phyloP scores from a whole-genome alignment of 176 grass and related monocot genomes.

The Stipa capillata region DNA sequence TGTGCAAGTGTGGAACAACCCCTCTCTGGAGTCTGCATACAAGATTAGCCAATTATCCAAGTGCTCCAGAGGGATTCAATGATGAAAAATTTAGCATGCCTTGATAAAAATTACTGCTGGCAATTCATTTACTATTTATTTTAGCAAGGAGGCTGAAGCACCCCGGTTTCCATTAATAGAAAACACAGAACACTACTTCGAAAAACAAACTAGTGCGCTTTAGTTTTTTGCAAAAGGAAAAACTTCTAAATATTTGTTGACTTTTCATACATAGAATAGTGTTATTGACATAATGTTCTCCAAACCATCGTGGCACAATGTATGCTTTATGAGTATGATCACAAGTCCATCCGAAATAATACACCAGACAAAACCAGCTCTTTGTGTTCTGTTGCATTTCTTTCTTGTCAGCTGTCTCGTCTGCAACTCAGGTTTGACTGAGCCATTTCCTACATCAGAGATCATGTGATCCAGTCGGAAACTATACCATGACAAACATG shows the following conservation, averaged over 20 bases:
- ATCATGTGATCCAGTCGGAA: background rate
- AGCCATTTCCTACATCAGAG: background rate
- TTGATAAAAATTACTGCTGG: background rate
- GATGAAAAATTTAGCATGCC: background rate
- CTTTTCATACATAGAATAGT: background rate
- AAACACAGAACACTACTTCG: background rate
- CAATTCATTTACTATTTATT: background rate
- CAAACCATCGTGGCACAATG: background rate
- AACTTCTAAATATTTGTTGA: background rate
- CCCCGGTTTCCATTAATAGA: background rate
- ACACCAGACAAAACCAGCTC: background rate
- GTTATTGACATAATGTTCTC: background rate
- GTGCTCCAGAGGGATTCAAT: background rate
- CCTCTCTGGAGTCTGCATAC: background rate
- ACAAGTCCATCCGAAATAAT: background rate
- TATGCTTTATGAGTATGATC: background rate
- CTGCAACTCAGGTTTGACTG: background rate
- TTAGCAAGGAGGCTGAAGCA: background rate
- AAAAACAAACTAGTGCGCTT: background rate
- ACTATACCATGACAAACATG: background rate
- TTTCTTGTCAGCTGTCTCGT: background rate
- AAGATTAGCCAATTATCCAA: background rate
- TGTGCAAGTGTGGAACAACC: background rate
- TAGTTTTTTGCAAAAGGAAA: background rate
- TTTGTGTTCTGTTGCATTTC: background rate